Percentiles rank a stretch among this genome's conserved stretches.
phyloP scores from a whole-genome alignment of 2,329 filamentous ascomycete species.

The Pseudogymnoascus sp. region DNA sequence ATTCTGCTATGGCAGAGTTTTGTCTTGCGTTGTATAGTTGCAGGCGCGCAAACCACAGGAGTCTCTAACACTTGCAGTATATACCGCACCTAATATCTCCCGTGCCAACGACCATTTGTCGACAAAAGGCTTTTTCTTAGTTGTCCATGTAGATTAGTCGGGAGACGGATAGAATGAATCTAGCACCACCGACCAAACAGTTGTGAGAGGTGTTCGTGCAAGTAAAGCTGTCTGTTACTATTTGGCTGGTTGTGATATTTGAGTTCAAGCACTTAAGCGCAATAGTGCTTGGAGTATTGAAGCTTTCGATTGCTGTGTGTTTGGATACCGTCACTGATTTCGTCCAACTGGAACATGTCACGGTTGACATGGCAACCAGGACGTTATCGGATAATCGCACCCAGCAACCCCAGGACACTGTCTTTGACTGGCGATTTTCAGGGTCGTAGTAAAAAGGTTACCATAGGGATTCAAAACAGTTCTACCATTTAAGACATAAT shows the following conservation, averaged over 20 bases:
- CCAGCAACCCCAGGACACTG: slow-evolving; percentile 1
- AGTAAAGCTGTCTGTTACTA: not conserved
- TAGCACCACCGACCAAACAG: not conserved
- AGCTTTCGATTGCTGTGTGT: not conserved
- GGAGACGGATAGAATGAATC: not conserved
- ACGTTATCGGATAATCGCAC: not conserved
- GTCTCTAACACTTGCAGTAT: not conserved
- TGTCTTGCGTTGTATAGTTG: not conserved
- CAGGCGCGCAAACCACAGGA: not conserved
- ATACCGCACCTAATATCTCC: slow-evolving; percentile 1
- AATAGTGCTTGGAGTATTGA: slow-evolving; percentile 1
- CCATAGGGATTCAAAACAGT: slow-evolving; percentile 2
- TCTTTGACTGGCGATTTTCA: not conserved
- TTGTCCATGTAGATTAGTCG: not conserved
- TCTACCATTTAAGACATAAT: slow-evolving; percentile 7
- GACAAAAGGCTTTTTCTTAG: not conserved
- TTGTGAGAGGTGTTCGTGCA: not conserved
- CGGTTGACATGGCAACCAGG: slow-evolving; percentile 1
- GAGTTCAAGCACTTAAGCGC: not conserved
- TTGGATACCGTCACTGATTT: not conserved
- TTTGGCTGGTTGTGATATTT: not conserved
- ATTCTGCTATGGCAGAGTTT: slow-evolving; percentile 29
- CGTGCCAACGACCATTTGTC: not conserved
- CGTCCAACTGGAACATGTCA: slow-evolving; percentile 1
- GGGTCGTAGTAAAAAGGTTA: not conserved